Conservation (phyloP, 2,329 filamentous ascomycete species). For the Pyrenochaeta sp. region DNA sequence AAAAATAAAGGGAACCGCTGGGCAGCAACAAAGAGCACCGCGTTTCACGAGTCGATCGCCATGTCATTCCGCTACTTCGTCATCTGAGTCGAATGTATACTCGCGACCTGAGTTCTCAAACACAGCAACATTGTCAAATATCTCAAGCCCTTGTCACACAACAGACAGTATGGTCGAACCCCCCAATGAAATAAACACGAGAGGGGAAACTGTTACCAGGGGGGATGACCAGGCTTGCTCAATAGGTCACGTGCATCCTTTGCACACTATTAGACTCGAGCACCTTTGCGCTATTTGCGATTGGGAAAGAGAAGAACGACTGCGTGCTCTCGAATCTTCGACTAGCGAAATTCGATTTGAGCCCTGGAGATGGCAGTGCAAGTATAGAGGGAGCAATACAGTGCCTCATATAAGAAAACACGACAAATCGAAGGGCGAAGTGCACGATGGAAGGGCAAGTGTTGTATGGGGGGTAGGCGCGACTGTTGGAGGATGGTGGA, state of each 20-base stretch:
- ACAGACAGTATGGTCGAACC: background rate
- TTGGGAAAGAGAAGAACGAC: conserved; percentile 8
- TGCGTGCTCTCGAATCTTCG: conserved; percentile 2
- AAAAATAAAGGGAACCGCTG: background rate
- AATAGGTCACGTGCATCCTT: conserved; percentile 14
- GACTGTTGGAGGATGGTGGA: conserved; percentile 9
- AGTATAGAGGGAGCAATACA: conserved; percentile 6
- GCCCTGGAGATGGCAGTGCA: conserved; percentile 11
- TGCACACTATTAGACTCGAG: conserved; percentile 18
- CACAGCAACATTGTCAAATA: background rate
- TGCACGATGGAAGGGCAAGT: background rate
- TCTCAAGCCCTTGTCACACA: too few species aligned
- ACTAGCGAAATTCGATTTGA: conserved; percentile 1
- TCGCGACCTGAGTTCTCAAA: background rate
- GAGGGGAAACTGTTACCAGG: background rate
- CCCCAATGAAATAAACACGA: too few species aligned
- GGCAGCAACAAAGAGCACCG: background rate
- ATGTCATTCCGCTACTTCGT: background rate
- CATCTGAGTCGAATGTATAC: background rate
- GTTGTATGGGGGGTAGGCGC: conserved; percentile 6
- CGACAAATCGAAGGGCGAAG: background rate
- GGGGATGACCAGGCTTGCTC: conserved; percentile 2
- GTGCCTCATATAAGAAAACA: background rate
- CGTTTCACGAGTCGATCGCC: background rate
- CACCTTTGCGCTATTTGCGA: conserved; percentile 17